phyloP scores from a whole-genome alignment of 2,329 filamentous ascomycete genomes.

The Colletotrichum cereale region DNA sequence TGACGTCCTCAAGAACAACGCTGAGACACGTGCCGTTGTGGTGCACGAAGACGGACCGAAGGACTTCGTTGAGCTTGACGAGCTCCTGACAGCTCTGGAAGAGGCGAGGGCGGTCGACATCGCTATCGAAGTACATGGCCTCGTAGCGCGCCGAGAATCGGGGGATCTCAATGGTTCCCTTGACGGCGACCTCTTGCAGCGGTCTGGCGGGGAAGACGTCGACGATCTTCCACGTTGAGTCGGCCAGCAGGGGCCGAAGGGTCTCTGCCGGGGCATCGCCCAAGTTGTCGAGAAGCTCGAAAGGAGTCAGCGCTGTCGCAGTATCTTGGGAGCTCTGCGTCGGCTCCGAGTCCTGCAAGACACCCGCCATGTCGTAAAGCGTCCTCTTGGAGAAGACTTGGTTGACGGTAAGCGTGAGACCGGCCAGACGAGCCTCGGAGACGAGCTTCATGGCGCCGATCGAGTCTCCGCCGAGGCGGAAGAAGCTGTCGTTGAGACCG shows the following conservation, averaged over 20 bases:
- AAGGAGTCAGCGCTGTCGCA: conserved; percentile 55
- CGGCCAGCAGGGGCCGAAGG: conserved; percentile 64
- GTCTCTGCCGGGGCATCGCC: conserved; percentile 52
- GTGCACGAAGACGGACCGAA: conserved; percentile 74
- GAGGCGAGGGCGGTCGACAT: conserved; percentile 62
- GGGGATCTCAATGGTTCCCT: conserved; percentile 67
- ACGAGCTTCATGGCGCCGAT: conserved; percentile 73
- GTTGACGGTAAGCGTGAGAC: conserved; percentile 64
- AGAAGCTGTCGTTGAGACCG: conserved; percentile 69
- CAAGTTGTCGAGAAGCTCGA: conserved; percentile 63
- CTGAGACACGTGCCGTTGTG: conserved; percentile 63
- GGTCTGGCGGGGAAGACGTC: conserved; percentile 71
- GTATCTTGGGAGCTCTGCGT: conserved; percentile 28
- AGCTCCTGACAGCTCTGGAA: conserved; percentile 65
- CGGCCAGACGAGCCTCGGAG: conserved; percentile 63
- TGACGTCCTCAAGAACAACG: conserved; percentile 68
- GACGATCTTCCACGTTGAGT: conserved; percentile 62
- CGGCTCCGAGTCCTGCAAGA: conserved; percentile 55
- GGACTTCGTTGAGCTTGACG: conserved; percentile 71
- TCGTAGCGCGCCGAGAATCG: conserved; percentile 75
- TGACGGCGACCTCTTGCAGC: conserved; percentile 70
- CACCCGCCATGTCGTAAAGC: conserved; percentile 65
- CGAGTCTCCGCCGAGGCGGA: conserved; percentile 71
- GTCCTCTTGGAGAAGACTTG: conserved; percentile 65
- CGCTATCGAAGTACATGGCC: conserved; percentile 70